Base-by-base conservation (phyloP, 352 stramenopile species). In the Globisporangium iwayamae region DNA sequence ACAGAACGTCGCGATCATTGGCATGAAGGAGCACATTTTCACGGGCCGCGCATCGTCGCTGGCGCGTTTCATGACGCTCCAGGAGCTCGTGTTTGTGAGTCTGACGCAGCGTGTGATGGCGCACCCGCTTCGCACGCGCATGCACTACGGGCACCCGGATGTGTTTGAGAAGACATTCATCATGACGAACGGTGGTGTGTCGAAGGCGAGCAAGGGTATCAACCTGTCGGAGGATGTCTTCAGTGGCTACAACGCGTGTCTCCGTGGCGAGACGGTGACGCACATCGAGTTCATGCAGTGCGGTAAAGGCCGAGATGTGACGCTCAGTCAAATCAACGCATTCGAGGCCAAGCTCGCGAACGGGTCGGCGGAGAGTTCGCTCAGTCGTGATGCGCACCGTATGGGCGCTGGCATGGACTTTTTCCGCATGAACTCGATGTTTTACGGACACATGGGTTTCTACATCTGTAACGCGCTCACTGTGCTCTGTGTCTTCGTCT, bases 151-250 rank as follows among this genome's bases (percentile, higher is more conserved):
- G 54, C 88, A 96, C 67, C 88, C 86, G 0, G 86, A 96, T 73
- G 84, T 95, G 54, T 95, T 96, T 52, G 85, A 96, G 32, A 95
- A 95, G 71, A 77, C 84, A 34, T 94, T 93, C 47, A 72, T 92
- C 10, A 96, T 95, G 85, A 84, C 74, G 28, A 91, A 88, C 56
- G 88, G 88, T 56, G 85, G 88, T 38, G 84, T 94, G 16, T 92
- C 87, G 22, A 96, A 95, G 73, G 86, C 88, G 1, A 93, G 81
- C 62, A 87, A 87, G 45, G 86, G 88, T n/a, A 93, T 96, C 70
- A 94, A 96, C 74, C 61, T 96, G 62, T 96, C 86, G 0, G 88
- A 96, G 71, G 88, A 96, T 78, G 87, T 95, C 4, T 96, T 96
- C 54, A 88, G 80, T 70, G 88, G 88, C 7, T 96, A 94, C 72